Evolutionary conservation across 176 grass and related monocot genomes (phyloP).

Genomic region (Tuctoria greenei): DNA sequence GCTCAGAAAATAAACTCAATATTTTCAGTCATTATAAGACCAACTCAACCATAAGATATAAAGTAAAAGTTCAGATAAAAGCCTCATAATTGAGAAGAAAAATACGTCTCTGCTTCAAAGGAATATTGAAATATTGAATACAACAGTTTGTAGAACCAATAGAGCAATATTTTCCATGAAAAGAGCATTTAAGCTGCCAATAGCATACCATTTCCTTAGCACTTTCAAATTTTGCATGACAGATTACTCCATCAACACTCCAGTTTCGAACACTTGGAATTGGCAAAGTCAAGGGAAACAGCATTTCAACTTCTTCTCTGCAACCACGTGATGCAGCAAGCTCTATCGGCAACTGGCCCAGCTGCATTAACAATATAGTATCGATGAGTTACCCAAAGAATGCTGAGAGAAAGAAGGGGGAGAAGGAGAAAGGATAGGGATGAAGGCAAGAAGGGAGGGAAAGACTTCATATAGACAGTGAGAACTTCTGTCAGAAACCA

Average conservation of each 20-base stretch:
- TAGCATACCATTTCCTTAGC: slow-evolving; percentile 34
- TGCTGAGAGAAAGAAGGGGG: no score
- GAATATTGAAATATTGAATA: not conserved
- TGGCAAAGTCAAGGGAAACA: slow-evolving; percentile 40
- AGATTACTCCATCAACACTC: slow-evolving; percentile 49
- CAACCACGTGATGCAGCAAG: slow-evolving; percentile 28
- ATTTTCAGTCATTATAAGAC: not conserved
- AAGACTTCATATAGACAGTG: no score
- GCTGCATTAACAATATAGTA: not conserved
- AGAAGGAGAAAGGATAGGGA: no score
- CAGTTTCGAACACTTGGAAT: slow-evolving; percentile 38
- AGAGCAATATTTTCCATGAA: not conserved
- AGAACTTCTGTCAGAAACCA: no score
- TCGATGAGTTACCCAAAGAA: no score
- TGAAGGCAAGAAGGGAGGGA: no score
- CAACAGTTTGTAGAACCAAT: not conserved
- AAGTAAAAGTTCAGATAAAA: not conserved
- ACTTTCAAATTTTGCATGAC: slow-evolving; percentile 23
- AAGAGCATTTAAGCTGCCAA: not conserved
- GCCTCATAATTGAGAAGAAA: no score
- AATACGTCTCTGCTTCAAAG: not conserved
- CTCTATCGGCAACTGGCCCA: slow-evolving; percentile 34
- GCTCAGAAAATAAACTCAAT: not conserved
- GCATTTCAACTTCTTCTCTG: slow-evolving; percentile 49
- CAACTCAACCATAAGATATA: not conserved